Conservation (phyloP, 1,139 yeast genomes). For the Meyerozyma elateridarum region DNA sequence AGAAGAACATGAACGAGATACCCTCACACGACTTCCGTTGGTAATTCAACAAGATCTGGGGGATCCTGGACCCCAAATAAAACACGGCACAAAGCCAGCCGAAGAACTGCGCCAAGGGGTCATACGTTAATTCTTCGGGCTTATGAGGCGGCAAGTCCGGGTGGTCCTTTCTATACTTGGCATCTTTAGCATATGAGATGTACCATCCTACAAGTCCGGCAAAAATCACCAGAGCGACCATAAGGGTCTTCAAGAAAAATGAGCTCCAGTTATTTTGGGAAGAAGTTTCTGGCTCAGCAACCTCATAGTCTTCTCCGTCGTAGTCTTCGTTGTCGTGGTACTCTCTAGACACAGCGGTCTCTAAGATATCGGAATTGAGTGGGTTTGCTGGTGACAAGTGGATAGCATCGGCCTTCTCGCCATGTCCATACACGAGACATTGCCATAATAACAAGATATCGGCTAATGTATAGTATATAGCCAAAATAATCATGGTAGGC, state of each 20-base stretch:
- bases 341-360: constrained; percentile 47
- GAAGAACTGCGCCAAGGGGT: constrained; percentile 76
- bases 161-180: constrained; percentile 24
- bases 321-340: constrained; percentile 14
- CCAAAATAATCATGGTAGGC: constrained; percentile 89
- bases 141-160: constrained; percentile 23
- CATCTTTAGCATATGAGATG: constrained; percentile 47
- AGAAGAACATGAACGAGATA: constrained; percentile 81
- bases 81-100: constrained; percentile 90
- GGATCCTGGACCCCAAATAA: constrained; percentile 83
- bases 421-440: constrained; percentile 66
- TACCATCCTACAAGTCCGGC: constrained; percentile 90
- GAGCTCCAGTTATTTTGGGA: constrained; percentile 19
- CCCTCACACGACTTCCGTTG: constrained; percentile 90
- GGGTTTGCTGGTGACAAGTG: constrained; percentile 92
- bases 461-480: constrained; percentile 87
- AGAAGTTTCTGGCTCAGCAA: constrained; percentile 6
- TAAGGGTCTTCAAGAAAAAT: constrained; percentile 48
- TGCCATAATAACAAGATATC: constrained; percentile 80
- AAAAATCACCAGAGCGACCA: constrained; percentile 65
- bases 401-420: constrained; percentile 57
- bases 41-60: constrained; percentile 80
- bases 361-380: constrained; percentile 60
- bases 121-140: constrained; percentile 47
- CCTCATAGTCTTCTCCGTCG: constrained; percentile 12